Conservation (phyloP, 1,139 yeast genomes). For the Dujonia santamariae region DNA sequence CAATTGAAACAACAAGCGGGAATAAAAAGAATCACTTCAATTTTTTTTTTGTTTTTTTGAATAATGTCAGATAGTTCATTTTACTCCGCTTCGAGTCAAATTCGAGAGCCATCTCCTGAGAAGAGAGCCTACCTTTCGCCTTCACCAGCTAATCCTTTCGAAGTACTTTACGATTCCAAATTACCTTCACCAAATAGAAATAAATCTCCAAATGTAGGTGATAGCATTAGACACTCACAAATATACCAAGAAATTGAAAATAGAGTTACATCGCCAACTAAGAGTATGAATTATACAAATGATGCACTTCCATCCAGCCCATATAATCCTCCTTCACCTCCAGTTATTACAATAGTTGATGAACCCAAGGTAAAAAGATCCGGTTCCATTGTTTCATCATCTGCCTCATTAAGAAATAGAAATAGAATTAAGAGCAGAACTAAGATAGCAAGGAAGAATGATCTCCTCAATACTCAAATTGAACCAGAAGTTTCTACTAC, state of each 20-base stretch:
- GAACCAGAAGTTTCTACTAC: no score
- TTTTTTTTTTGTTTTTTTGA: no score
- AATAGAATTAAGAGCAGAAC: constrained; percentile 29
- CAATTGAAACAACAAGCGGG: no score
- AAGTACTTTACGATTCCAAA: constrained; percentile 3
- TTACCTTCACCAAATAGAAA: constrained; percentile 1
- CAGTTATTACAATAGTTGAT: constrained; percentile 28
- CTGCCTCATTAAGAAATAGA: constrained; percentile 31
- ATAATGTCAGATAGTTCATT: constrained; percentile 3
- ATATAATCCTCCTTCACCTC: no score
- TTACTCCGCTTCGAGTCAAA: constrained; percentile 2
- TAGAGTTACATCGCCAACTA: constrained; percentile 2
- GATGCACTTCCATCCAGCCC: no score
- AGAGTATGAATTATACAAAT: background rate
- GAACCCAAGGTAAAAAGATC: constrained; percentile 18
- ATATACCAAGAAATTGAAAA: constrained; percentile 5
- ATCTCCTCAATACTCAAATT: no score
- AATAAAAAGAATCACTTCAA: no score
- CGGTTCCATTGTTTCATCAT: constrained; percentile 30
- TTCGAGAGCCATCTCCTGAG: background rate
- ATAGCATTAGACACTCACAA: constrained; percentile 3
- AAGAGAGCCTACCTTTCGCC: no score
- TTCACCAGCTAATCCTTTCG: constrained; percentile 5
- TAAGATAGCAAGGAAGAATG: constrained; percentile 24
- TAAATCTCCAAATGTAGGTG: background rate